A percentile compares a stretch with the other conserved stretches of the same genome.
Conservation (phyloP, 768 basidiomycete species). For the Amanita muscaria region DNA sequence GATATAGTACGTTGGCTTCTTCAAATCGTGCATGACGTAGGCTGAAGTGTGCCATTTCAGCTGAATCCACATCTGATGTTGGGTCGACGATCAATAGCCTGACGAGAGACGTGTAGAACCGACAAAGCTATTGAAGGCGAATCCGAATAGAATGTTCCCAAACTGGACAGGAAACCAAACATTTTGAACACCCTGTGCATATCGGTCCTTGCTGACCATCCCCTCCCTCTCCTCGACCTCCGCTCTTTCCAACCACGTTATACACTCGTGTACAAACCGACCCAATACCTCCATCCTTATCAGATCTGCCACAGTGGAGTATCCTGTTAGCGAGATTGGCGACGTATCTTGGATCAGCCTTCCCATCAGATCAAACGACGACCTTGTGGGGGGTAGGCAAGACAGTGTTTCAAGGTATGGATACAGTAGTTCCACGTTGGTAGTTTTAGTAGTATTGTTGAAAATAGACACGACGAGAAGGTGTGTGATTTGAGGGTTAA, state of each 20-base stretch:
- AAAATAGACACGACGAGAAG: conserved; percentile 56
- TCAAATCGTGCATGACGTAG: no score
- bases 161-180: conserved; percentile 30
- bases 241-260: conserved; percentile 61
- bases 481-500: conserved; percentile 64
- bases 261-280: conserved; percentile 60
- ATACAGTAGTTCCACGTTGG: conserved; percentile 29
- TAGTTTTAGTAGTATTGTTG: conserved; percentile 23
- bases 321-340: conserved; percentile 31
- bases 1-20: conserved; percentile 65
- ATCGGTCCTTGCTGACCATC: conserved; percentile 61
- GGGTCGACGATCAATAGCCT: no score
- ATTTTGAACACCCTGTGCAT: conserved; percentile 62
- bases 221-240: conserved; percentile 66
- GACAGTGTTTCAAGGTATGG: conserved; percentile 57
- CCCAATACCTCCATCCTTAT: conserved; percentile 59
- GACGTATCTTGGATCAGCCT: conserved; percentile 59
- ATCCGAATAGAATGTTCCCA: conserved; percentile 7
- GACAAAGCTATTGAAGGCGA: conserved; percentile 49
- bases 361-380: conserved; percentile 67
- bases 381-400: conserved; percentile 60
- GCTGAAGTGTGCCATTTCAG: no score
- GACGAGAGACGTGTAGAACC: conserved; percentile 67
- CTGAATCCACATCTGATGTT: no score
- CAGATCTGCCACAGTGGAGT: conserved; percentile 55